phyloP scores from a whole-genome alignment of 2,329 filamentous ascomycete genomes.

The Fusarium floridanum region DNA sequence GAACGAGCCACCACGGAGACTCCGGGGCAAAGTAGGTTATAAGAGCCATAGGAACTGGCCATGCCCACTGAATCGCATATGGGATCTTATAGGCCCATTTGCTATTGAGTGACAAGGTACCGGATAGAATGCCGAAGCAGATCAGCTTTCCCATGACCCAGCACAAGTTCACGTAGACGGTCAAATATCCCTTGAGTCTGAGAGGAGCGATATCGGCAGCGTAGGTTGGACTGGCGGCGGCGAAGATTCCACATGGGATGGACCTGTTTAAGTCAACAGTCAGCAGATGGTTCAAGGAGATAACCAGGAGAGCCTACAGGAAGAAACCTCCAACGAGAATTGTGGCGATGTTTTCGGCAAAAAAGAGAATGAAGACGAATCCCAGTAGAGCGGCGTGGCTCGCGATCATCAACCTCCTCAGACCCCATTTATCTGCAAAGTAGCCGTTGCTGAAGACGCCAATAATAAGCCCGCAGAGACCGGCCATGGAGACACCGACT shows the following conservation, averaged over 20 bases:
- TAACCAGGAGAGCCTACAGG: neutral
- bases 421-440: neutral
- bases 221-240: constrained; percentile 60
- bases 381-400: neutral
- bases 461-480: neutral
- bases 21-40: constrained; percentile 59
- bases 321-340: neutral
- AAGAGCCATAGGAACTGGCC: constrained; percentile 57
- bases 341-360: neutral
- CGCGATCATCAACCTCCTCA: neutral
- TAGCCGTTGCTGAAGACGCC: neutral
- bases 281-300: neutral
- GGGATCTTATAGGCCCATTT: constrained; percentile 62
- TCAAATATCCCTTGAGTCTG: constrained; percentile 60
- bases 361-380: neutral
- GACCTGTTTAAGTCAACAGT: neutral
- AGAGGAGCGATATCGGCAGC: constrained; percentile 59
- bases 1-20: constrained; percentile 62
- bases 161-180: constrained; percentile 60
- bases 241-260: constrained; percentile 59
- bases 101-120: constrained; percentile 51
- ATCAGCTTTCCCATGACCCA: constrained; percentile 62
- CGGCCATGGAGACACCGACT: neutral
- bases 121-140: constrained; percentile 55
- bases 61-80: constrained; percentile 62